Conservation (phyloP, 2,329 filamentous ascomycete genomes). For the Gaeumannomyces sp. region DNA sequence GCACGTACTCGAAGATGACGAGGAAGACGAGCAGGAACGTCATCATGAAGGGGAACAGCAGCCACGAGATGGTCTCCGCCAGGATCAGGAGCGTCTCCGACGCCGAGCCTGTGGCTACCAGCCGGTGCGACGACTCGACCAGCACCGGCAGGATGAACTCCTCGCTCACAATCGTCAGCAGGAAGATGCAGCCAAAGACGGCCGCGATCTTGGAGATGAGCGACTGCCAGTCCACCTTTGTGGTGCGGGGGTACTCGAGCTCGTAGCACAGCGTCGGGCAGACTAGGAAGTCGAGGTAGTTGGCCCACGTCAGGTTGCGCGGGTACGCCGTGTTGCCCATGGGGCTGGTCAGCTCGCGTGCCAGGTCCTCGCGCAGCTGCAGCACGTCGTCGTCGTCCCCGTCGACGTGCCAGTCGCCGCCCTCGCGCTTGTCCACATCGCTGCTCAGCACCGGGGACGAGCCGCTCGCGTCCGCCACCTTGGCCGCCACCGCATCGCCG, state of each 20-base stretch:
- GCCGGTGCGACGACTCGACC: conserved; percentile 56
- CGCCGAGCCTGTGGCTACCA: conserved; percentile 37
- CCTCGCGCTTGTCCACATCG: conserved; percentile 17
- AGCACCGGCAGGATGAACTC: conserved; percentile 94
- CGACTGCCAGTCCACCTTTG: conserved; percentile 69
- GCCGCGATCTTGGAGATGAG: conserved; percentile 81
- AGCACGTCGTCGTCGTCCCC: conserved; percentile 46
- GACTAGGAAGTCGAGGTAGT: conserved; percentile 81
- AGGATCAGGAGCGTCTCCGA: conserved; percentile 73
- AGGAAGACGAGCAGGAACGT: conserved; percentile 93
- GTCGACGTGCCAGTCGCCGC: conserved; percentile 15
- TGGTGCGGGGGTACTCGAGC: conserved; percentile 83
- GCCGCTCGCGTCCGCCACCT: conserved; percentile 1
- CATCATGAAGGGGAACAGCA: conserved; percentile 96
- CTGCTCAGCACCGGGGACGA: neutral
- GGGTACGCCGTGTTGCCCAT: conserved; percentile 88
- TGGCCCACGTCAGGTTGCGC: conserved; percentile 72
- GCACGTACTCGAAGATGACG: conserved; percentile 95
- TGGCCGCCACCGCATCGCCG: conserved; percentile 3
- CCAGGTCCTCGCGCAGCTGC: conserved; percentile 76
- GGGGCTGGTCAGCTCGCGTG: conserved; percentile 84
- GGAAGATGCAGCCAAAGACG: conserved; percentile 93
- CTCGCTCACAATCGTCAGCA: conserved; percentile 84
- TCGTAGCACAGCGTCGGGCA: conserved; percentile 98
- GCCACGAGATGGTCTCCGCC: conserved; percentile 80